Percentiles rank a stretch among this genome's conserved stretches.
phyloP scores from a whole-genome alignment of 768 basidiomycete genomes.

The Rhodosporidiobolus odoratus region DNA sequence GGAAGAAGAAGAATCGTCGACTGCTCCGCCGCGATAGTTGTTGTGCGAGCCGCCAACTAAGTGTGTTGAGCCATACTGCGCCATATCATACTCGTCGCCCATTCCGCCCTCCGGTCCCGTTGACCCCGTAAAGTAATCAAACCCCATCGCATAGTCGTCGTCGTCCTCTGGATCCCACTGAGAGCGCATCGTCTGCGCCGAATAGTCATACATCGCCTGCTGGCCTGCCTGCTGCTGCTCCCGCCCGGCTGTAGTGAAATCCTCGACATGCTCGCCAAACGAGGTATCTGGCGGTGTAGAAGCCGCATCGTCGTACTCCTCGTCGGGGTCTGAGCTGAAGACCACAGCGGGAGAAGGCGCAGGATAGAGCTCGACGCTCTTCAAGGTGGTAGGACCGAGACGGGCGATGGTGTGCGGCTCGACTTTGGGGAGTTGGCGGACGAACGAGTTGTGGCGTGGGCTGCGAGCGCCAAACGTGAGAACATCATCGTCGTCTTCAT shows the following conservation, averaged over 20 bases:
- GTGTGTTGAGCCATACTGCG: conserved; percentile 35
- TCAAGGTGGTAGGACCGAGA: conserved; percentile 76
- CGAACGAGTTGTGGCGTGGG: conserved; percentile 35
- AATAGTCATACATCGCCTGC: conserved; percentile 40
- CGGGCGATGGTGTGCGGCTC: conserved; percentile 66
- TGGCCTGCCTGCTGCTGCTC: conserved; percentile 35
- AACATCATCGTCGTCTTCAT: conserved; percentile 43
- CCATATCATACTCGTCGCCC: conserved; percentile 39
- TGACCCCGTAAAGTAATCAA: conserved; percentile 55
- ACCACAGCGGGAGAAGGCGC: conserved; percentile 46
- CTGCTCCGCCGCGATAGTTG: conserved; percentile 24
- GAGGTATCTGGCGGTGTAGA: conserved; percentile 16
- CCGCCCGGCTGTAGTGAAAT: conserved; percentile 45
- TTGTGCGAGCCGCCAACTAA: conserved; percentile 33
- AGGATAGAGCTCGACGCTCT: conserved; percentile 56
- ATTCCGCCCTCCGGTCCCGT: conserved; percentile 56
- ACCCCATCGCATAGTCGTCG: conserved; percentile 50
- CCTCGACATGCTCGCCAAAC: conserved; percentile 12
- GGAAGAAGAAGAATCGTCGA: not conserved
- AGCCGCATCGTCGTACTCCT: conserved; percentile 41
- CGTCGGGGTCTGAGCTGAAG: conserved; percentile 43
- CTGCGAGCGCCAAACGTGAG: conserved; percentile 42
- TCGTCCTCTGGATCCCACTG: conserved; percentile 47
- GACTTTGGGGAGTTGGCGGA: conserved; percentile 36
- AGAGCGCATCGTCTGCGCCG: conserved; percentile 36